Evolutionary conservation across 1,139 yeast species (phyloP), one percentile per base, ranked within the genome.

Genomic region (Candida glucosophila): DNA sequence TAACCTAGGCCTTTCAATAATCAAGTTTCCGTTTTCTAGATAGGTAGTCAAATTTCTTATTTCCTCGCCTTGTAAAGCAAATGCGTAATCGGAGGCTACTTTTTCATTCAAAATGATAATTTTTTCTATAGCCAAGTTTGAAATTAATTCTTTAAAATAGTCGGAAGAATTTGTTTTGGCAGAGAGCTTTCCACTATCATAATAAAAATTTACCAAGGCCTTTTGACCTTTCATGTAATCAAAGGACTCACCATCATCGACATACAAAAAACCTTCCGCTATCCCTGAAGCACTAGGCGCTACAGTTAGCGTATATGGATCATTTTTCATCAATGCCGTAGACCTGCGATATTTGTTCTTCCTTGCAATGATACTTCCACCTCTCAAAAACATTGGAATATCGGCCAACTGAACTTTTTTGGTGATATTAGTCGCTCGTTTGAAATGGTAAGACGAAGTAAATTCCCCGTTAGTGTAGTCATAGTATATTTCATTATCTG

Each of bases 211-310:
- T 2, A 71, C 44, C 19, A 56, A 43, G 5, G 73, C 27, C 39
- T 37, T 78, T 10, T 67, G 67, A 3, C 77, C 79, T 1, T 54
- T 33, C 30, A 54, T 42, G 47, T 79, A 77, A 14, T 58, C 67
- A 41, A 68, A 83, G 0, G 90, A 66, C 41, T 77, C 81, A 9
- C 95, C 93, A 49, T 83, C 95, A 49, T 88, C 98, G 24, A 79
- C 54, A 46, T 88, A 90, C 17, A 90, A 47, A 6, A 47, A 42
- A 10, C 71, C 73, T 0, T 48, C 43, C 1, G 92, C 88, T 2
- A 45, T 34, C 2, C 74, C 74, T 1, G 55, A 41, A 3, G 47
- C 39, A 37, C 66, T 65, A 12, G 79, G 60, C 0, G 83, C 85
- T 22, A 90, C 56, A 3, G 78, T 63, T 25, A 90, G 42, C 0